Evolutionary conservation across 371 early-diverging fungal species (phyloP).

Genomic region (Actinomortierella ambigua): DNA sequence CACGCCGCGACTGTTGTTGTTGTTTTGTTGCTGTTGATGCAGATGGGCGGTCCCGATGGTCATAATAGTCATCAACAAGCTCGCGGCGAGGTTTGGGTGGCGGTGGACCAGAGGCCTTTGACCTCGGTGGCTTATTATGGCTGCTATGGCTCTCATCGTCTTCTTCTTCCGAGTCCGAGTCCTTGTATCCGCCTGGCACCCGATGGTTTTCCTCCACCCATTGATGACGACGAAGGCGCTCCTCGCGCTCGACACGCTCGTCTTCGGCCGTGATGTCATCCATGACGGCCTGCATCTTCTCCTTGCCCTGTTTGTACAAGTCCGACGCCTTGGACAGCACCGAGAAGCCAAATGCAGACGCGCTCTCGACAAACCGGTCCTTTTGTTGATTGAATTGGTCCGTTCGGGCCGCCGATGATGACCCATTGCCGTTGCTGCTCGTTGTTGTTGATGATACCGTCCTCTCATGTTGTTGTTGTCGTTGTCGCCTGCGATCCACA

Average conservation of each 20-base stretch:
- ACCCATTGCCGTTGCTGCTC: conserved; percentile 19
- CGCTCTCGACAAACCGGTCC: conserved; percentile 68
- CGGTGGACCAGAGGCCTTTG: no score
- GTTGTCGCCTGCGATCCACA: conserved; percentile 16
- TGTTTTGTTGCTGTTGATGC: conserved; percentile 12
- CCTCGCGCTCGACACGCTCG: conserved; percentile 48
- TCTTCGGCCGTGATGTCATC: conserved; percentile 65
- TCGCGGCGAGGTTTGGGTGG: no score
- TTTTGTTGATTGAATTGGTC: conserved; percentile 55
- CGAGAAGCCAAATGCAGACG: conserved; percentile 72
- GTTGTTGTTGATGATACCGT: conserved; percentile 17
- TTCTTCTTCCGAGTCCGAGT: conserved; percentile 43
- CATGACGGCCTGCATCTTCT: conserved; percentile 67
- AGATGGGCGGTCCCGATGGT: neutral
- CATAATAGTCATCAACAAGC: no score
- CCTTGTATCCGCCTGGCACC: conserved; percentile 51
- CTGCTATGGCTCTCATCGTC: conserved; percentile 19
- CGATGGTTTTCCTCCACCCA: conserved; percentile 47
- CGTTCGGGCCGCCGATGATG: conserved; percentile 13
- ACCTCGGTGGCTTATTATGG: conserved; percentile 15
- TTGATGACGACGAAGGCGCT: conserved; percentile 40
- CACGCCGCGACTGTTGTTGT: conserved; percentile 18
- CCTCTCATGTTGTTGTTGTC: conserved; percentile 14
- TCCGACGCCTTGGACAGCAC: conserved; percentile 76
- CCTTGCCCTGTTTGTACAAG: conserved; percentile 70